phyloP scores from a whole-genome alignment of 1,139 yeast species.

The Meyerozyma guilliermondii region DNA sequence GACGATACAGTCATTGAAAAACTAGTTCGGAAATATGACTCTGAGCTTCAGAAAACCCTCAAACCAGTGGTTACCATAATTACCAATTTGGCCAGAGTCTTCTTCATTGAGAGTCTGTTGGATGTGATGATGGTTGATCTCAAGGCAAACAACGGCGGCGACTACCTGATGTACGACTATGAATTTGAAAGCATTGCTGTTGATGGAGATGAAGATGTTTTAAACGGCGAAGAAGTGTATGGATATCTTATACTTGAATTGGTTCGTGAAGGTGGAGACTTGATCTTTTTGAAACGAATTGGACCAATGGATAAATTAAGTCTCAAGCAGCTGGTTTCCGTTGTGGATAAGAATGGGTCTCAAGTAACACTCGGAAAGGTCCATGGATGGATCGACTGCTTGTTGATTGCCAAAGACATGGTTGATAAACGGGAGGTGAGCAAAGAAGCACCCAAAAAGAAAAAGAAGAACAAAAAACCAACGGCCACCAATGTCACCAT shows the following conservation, averaged over 20 bases:
- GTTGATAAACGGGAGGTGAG: conserved; percentile 11
- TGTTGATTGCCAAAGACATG: conserved; percentile 39
- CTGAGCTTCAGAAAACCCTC: conserved; percentile 27
- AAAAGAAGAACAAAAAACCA: not conserved
- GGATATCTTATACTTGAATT: conserved; percentile 67
- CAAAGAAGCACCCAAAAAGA: not conserved
- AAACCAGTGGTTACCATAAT: conserved; percentile 44
- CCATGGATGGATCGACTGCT: conserved; percentile 46
- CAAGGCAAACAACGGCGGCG: conserved; percentile 49
- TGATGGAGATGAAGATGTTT: conserved; percentile 34
- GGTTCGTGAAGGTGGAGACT: conserved; percentile 49
- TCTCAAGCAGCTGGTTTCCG: conserved; percentile 30
- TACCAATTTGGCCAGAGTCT: conserved; percentile 42
- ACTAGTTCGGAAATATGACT: conserved; percentile 36
- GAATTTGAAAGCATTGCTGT: conserved; percentile 47
- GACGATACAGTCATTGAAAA: conserved; percentile 35
- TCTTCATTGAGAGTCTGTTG: conserved; percentile 33
- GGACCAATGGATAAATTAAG: conserved; percentile 18
- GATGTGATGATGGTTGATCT: conserved; percentile 41
- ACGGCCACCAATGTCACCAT: not conserved
- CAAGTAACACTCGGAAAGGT: conserved; percentile 31
- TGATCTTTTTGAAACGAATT: conserved; percentile 52
- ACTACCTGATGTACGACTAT: conserved; percentile 73
- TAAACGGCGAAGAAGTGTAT: conserved; percentile 25
- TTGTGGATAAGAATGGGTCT: conserved; percentile 30